These are phyloP conservation scores for Asterionellopsis glacialis DNA, from an alignment of 108 stramenopile species.

Conservation along the genomic window DNA sequence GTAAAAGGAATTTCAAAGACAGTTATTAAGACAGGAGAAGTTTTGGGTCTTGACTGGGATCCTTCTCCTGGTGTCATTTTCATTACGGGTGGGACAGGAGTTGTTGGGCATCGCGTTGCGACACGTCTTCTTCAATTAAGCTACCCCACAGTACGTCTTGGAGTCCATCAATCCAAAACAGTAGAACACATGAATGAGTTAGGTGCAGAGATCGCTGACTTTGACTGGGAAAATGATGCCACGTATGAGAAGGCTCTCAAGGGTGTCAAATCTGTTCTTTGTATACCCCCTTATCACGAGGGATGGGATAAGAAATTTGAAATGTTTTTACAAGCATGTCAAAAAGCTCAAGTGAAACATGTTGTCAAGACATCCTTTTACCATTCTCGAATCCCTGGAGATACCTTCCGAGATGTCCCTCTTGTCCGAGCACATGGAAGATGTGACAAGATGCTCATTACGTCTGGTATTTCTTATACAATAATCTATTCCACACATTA, in stretches of 20 bases:
- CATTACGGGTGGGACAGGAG: slow-evolving; percentile 30
- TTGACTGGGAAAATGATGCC: slow-evolving; percentile 37
- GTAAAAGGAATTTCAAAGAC: neutral
- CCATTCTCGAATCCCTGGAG: slow-evolving; percentile 13
- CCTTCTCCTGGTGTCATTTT: slow-evolving; percentile 20
- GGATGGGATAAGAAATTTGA: slow-evolving; percentile 32
- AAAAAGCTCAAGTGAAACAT: slow-evolving; percentile 42
- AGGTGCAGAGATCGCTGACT: slow-evolving; percentile 45
- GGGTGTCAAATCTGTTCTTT: slow-evolving; percentile 50
- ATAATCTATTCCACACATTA: slow-evolving; percentile 37
- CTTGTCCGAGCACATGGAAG: slow-evolving; percentile 30
- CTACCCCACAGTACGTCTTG: slow-evolving; percentile 28
- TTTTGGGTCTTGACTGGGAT: slow-evolving; percentile 15
- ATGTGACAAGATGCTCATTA: slow-evolving; percentile 23
- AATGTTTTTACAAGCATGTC: slow-evolving; percentile 28
- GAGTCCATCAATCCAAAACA: slow-evolving; percentile 9
- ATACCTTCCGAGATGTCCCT: slow-evolving; percentile 14
- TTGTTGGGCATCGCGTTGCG: slow-evolving; percentile 28
- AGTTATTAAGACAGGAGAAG: slow-evolving; percentile 8
- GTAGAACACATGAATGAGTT: slow-evolving; percentile 9
- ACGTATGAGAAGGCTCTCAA: slow-evolving; percentile 23
- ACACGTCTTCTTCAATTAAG: slow-evolving; percentile 15
- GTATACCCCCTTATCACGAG: slow-evolving; percentile 31
- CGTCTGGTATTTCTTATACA: slow-evolving; percentile 35
- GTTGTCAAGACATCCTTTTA: slow-evolving; percentile 50